phyloP scores from a whole-genome alignment of 106 monocot genomes.

The Apostasia shenzhenica region DNA sequence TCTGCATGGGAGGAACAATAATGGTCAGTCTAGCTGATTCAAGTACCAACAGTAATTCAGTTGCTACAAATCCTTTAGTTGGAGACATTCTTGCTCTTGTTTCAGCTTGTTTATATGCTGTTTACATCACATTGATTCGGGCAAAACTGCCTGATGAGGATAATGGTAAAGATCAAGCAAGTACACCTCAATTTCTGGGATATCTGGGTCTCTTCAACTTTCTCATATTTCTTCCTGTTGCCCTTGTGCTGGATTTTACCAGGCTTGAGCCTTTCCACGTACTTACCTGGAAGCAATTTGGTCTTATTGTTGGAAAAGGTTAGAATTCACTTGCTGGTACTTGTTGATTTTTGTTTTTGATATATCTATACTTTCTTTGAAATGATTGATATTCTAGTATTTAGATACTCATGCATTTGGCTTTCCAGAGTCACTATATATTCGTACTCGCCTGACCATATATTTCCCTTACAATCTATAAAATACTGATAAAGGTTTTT shows the following conservation, averaged over 20 bases:
- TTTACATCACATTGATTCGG: slow-evolving; percentile 81
- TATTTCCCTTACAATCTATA: neutral
- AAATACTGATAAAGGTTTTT: neutral
- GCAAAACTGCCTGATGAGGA: slow-evolving; percentile 75
- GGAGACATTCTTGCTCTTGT: slow-evolving; percentile 74
- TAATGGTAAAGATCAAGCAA: slow-evolving; percentile 63
- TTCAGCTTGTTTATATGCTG: slow-evolving; percentile 74
- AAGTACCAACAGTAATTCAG: slow-evolving; percentile 29
- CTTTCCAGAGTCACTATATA: no score
- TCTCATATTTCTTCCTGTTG: slow-evolving; percentile 74
- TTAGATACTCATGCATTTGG: neutral
- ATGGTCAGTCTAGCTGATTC: slow-evolving; percentile 86
- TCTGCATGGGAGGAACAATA: slow-evolving; percentile 95
- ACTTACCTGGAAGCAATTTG: slow-evolving; percentile 69
- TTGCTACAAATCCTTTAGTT: slow-evolving; percentile 66
- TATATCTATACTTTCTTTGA: neutral
- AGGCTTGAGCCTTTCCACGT: slow-evolving; percentile 62
- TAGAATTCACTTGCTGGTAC: neutral
- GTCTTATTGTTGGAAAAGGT: slow-evolving; percentile 95
- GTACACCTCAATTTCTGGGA: slow-evolving; percentile 92
- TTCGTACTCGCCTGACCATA: neutral
- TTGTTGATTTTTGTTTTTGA: neutral
- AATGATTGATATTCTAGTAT: neutral
- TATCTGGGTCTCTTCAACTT: slow-evolving; percentile 82
- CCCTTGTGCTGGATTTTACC: slow-evolving; percentile 59